Conservation (phyloP, 106 monocot genomes). For the Allium cepa region DNA sequence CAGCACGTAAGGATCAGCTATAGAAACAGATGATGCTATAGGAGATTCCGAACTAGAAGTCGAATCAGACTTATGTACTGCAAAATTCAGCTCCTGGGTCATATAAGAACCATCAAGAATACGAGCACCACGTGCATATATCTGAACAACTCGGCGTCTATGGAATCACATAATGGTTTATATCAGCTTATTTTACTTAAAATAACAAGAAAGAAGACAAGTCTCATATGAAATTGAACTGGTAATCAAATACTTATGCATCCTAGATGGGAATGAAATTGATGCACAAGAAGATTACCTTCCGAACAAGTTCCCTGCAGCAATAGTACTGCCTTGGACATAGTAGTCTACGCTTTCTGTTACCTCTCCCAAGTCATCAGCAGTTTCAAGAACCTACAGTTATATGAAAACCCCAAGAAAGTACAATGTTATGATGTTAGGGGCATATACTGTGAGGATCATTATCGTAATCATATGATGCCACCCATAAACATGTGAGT, state of each 20-base stretch:
- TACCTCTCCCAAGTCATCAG: conserved; percentile 93
- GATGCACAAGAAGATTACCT: conserved; percentile 30
- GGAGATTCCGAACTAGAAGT: conserved; percentile 36
- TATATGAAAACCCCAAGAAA: neutral
- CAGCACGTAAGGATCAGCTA: conserved; percentile 94
- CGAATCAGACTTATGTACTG: conserved; percentile 53
- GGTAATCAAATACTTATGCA: too few species aligned
- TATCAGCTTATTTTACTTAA: too few species aligned
- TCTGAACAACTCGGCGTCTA: conserved; percentile 86
- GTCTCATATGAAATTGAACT: too few species aligned
- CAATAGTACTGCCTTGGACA: conserved; percentile 86
- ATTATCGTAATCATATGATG: neutral
- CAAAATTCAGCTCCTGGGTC: conserved; percentile 91
- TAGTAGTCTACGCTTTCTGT: conserved; percentile 95
- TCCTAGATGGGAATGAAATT: neutral
- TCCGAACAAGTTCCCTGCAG: conserved; percentile 97
- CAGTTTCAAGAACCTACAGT: conserved; percentile 92
- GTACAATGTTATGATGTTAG: neutral
- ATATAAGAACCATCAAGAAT: conserved; percentile 96
- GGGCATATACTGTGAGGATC: too few species aligned
- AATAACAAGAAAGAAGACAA: too few species aligned
- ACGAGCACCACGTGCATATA: conserved; percentile 79
- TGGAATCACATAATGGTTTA: conserved; percentile 1
- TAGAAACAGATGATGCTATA: conserved; percentile 61
- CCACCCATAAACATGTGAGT: too few species aligned